Evolutionary conservation across 805 yeast species (phyloP).

Genomic region (Saccharomyces kudriavzevii): DNA sequence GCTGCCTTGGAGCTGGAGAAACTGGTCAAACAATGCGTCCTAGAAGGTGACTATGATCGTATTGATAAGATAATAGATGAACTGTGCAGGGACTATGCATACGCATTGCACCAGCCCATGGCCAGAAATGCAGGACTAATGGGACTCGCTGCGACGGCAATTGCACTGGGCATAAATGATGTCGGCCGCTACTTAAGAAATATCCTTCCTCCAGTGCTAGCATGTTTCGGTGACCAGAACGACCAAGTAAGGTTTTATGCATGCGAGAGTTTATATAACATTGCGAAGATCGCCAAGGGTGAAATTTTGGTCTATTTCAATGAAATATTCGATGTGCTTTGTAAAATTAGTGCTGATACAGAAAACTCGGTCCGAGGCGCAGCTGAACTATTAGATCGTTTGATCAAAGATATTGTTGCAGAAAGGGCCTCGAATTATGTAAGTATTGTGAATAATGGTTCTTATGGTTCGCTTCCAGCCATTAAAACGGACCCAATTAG

Average conservation of each 20-base stretch:
- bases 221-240: constrained; percentile 94
- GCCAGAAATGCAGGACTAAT: constrained; percentile 93
- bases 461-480: constrained; percentile 35
- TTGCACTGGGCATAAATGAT: constrained; percentile 78
- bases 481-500: constrained; percentile 42
- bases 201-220: constrained; percentile 85
- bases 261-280: constrained; percentile 89
- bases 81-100: constrained; percentile 66
- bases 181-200: constrained; percentile 77
- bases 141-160: constrained; percentile 91
- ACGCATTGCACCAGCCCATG: constrained; percentile 76
- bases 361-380: constrained; percentile 91
- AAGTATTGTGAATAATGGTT: constrained; percentile 52
- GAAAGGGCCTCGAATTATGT: constrained; percentile 88
- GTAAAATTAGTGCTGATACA: constrained; percentile 81
- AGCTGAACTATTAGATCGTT: constrained; percentile 83
- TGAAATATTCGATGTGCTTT: constrained; percentile 88
- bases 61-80: constrained; percentile 57
- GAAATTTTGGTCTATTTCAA: constrained; percentile 86
- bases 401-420: constrained; percentile 88
- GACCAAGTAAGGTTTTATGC: constrained; percentile 96
- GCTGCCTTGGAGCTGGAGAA: constrained; percentile 76
- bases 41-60: constrained; percentile 23
- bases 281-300: constrained; percentile 93
- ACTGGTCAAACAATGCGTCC: constrained; percentile 54